Evolutionary conservation across 2,329 filamentous ascomycete genomes (phyloP).

Genomic region (Nothomitra cinnamomea): DNA sequence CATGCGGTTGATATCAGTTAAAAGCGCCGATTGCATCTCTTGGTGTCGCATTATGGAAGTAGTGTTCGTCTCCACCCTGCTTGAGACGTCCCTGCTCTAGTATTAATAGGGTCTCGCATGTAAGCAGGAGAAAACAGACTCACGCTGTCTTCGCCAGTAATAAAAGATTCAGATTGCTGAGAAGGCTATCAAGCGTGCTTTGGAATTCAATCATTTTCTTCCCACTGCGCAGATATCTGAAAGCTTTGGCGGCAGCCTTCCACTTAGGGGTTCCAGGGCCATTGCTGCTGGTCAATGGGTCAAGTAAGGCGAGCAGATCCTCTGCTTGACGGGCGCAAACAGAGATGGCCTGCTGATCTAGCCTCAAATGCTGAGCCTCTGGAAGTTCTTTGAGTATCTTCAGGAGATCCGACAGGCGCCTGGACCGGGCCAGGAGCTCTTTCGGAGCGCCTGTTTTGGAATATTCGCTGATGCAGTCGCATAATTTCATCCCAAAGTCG

Average conservation of each 20-base stretch:
- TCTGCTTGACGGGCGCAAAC: neutral
- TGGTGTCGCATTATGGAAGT: neutral
- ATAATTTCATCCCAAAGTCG: neutral
- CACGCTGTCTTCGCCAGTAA: neutral
- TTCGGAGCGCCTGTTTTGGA: neutral
- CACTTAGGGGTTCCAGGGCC: neutral
- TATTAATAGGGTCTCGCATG: neutral
- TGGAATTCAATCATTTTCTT: neutral
- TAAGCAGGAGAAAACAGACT: neutral
- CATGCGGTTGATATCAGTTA: too few relatives aligned
- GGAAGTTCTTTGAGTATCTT: neutral
- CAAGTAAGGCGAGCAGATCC: neutral
- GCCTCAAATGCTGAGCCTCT: neutral
- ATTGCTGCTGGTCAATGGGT: neutral
- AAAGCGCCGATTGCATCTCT: constrained; percentile 3
- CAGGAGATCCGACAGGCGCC: neutral
- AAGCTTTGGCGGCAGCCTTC: neutral
- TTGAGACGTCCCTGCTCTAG: neutral
- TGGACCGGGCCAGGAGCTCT: neutral
- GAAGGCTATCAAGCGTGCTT: neutral
- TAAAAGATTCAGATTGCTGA: neutral
- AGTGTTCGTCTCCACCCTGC: neutral
- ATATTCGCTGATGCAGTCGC: neutral
- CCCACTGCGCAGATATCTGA: neutral
- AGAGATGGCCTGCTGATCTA: neutral